Conservation (phyloP, 768 basidiomycete species). For the Polyporus arcularius region DNA sequence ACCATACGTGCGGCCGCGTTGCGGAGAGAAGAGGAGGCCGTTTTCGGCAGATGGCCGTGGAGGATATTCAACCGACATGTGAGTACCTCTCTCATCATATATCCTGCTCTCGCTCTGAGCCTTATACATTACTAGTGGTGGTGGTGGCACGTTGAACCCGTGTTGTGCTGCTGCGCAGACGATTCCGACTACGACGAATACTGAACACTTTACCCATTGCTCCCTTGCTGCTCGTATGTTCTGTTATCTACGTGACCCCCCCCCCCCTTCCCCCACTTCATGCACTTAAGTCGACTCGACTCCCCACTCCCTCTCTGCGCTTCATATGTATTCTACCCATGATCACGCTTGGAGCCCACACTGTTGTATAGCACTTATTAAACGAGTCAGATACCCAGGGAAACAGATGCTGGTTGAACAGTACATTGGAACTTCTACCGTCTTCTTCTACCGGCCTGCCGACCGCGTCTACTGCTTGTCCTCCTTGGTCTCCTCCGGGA, state of each 20-base stretch:
- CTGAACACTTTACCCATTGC: slow-evolving; percentile 3
- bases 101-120: not conserved
- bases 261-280: not conserved
- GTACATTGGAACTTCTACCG: not conserved
- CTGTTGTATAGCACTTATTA: not conserved
- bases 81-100: slow-evolving; percentile 29
- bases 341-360: not conserved
- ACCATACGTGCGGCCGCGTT: slow-evolving; percentile 33
- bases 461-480: not conserved
- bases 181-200: slow-evolving; percentile 54
- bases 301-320: slow-evolving; percentile 1
- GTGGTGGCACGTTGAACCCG: slow-evolving; percentile 74
- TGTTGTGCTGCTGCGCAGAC: slow-evolving; percentile 60
- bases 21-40: slow-evolving; percentile 51
- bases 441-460: not conserved
- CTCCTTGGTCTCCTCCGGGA: not conserved
- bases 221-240: not conserved
- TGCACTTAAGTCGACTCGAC: not conserved
- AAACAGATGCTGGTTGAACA: not conserved
- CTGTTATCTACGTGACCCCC: not conserved
- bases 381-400: not conserved
- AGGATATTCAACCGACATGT: slow-evolving; percentile 73
- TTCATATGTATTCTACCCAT: not conserved
- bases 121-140: slow-evolving; percentile 61
- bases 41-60: slow-evolving; percentile 69